phyloP scores from a whole-genome alignment of 306 rosid species.

The Quillaja saponaria region DNA sequence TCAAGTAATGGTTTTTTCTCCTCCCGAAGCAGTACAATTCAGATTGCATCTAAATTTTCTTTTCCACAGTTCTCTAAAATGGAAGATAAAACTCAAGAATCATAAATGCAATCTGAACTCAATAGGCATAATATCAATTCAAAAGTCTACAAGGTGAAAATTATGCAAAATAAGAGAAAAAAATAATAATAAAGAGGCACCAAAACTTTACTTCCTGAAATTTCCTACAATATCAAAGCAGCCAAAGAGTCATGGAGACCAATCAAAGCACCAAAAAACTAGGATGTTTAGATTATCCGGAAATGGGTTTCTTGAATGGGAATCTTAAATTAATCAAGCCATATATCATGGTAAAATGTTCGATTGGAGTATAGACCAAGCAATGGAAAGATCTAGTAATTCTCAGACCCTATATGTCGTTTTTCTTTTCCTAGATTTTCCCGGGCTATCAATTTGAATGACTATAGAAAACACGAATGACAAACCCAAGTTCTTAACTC shows the following conservation, averaged over 20 bases:
- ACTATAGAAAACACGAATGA: conserved; percentile 3
- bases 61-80: no score
- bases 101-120: no score
- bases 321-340: background rate
- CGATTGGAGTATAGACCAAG: background rate
- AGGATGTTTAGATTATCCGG: background rate
- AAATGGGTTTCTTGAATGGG: background rate
- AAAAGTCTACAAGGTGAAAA: no score
- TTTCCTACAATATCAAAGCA: conserved; percentile 2
- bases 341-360: no score
- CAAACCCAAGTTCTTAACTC: conserved; percentile 7
- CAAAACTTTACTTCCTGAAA: no score
- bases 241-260: background rate
- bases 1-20: no score
- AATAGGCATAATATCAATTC: no score
- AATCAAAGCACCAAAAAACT: background rate
- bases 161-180: no score
- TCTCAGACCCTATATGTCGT: background rate
- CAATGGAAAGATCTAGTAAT: background rate
- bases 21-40: no score
- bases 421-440: conserved; percentile 10
- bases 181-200: no score
- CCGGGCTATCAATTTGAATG: background rate
- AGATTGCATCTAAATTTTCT: no score
- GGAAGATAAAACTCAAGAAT: no score